Percentiles rank a stretch among this genome's conserved stretches.
phyloP scores from a whole-genome alignment of 2,329 filamentous ascomycete species.

The Ophiobolus disseminans region DNA sequence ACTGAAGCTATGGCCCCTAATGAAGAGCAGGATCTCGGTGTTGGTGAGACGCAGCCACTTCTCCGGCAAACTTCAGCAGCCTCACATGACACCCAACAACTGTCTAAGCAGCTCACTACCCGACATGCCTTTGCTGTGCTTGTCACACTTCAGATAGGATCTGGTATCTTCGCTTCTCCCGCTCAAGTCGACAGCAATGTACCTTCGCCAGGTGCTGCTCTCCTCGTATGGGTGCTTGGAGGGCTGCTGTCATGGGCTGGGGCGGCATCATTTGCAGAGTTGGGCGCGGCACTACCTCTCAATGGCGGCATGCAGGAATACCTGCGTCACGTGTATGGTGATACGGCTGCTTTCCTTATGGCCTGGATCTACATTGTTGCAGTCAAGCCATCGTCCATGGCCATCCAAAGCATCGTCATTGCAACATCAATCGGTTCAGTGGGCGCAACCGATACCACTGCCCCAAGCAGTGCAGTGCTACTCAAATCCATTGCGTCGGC shows the following conservation, averaged over 20 bases:
- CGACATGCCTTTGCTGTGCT: constrained; percentile 63
- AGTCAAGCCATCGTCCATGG: constrained; percentile 69
- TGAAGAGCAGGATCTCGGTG: constrained; percentile 10
- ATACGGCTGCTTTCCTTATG: constrained; percentile 67
- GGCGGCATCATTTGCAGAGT: constrained; percentile 67
- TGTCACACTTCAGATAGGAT: constrained; percentile 69
- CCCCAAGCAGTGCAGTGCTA: constrained; percentile 21
- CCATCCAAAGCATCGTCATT: constrained; percentile 70
- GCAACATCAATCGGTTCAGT: constrained; percentile 57
- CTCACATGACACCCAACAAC: constrained; percentile 16
- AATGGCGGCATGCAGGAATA: constrained; percentile 71
- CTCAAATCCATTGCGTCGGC: constrained; percentile 49
- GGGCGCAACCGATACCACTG: constrained; percentile 43
- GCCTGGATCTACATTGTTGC: constrained; percentile 72
- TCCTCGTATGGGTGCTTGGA: constrained; percentile 67
- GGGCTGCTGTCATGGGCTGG: constrained; percentile 70
- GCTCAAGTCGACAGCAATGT: constrained; percentile 69
- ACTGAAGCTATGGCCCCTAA: constrained; percentile 1
- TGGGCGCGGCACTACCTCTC: constrained; percentile 68
- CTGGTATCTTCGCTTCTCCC: constrained; percentile 70
- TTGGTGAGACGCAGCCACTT: constrained; percentile 37
- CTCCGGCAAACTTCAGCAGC: constrained; percentile 26
- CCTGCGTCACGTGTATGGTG: constrained; percentile 66
- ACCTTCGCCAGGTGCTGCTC: constrained; percentile 64
- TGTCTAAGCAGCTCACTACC: constrained; percentile 42